A percentile compares a stretch with the other conserved stretches of the same genome.
Conservation (phyloP, 2,329 filamentous ascomycete species). For the Stagonosporopsis rhizophila region DNA sequence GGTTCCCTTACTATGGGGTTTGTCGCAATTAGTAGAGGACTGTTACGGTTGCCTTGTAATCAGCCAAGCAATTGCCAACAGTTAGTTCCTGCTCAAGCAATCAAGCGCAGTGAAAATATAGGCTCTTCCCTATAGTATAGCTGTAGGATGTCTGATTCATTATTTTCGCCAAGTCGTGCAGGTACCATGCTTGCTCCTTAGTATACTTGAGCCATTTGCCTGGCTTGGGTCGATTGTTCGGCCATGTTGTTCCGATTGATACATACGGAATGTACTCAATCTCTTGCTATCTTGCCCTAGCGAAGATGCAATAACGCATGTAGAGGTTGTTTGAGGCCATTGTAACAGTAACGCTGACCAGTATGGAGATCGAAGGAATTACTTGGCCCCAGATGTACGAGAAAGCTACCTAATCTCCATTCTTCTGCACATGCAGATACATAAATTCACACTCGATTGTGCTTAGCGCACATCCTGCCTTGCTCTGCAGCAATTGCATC, state of each 20-base stretch:
- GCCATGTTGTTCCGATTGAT: not conserved
- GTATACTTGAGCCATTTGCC: not conserved
- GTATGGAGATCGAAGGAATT: not conserved
- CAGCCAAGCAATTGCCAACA: too few relatives aligned
- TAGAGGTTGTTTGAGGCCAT: not conserved
- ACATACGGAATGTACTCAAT: not conserved
- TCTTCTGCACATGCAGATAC: not conserved
- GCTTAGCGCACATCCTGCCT: not conserved
- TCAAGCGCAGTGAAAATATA: too few relatives aligned
- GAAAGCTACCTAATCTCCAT: not conserved
- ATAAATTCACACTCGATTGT: not conserved
- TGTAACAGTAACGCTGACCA: not conserved
- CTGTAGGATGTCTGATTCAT: too few relatives aligned
- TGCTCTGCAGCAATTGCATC: not conserved
- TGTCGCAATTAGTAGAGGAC: too few relatives aligned
- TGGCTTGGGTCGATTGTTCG: not conserved
- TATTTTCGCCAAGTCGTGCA: not conserved
- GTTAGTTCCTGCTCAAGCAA: too few relatives aligned
- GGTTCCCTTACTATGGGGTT: too few relatives aligned
- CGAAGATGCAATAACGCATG: not conserved
- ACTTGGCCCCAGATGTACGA: not conserved
- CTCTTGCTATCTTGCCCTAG: not conserved
- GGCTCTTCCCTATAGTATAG: too few relatives aligned
- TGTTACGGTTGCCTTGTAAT: too few relatives aligned
- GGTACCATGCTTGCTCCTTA: not conserved